Conservation (phyloP, 2,329 filamentous ascomycete species). For the Alternaria burnsii region DNA sequence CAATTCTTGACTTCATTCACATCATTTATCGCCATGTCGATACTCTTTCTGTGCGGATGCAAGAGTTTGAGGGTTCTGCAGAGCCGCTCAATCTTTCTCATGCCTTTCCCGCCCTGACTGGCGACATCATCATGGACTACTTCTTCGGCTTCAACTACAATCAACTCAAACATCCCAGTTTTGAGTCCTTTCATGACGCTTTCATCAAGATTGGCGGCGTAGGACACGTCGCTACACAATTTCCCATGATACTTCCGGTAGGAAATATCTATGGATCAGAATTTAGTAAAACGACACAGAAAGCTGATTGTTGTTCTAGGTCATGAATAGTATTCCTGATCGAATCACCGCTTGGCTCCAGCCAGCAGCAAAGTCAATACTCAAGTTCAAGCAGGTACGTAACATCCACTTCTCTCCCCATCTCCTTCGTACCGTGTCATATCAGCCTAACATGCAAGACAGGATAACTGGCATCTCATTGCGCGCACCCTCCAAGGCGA, state of each 20-base stretch:
- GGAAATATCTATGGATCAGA: slow-evolving; percentile 7
- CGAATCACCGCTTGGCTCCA: slow-evolving; percentile 40
- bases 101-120: slow-evolving; percentile 54
- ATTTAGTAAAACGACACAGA: background rate
- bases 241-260: slow-evolving; percentile 43
- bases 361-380: slow-evolving; percentile 41
- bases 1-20: slow-evolving; percentile 46
- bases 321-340: slow-evolving; percentile 47
- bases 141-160: slow-evolving; percentile 49
- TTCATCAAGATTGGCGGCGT: slow-evolving; percentile 44
- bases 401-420: too few species aligned
- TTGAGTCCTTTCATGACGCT: slow-evolving; percentile 46
- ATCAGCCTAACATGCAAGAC: background rate
- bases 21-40: slow-evolving; percentile 49
- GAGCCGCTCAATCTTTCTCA: slow-evolving; percentile 41
- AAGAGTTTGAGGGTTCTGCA: slow-evolving; percentile 41
- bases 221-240: slow-evolving; percentile 45
- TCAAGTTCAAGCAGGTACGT: slow-evolving; percentile 43
- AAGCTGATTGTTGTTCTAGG: slow-evolving; percentile 18
- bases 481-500: slow-evolving; percentile 39
- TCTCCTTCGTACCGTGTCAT: background rate
- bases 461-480: slow-evolving; percentile 39
- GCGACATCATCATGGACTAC: slow-evolving; percentile 59
- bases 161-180: slow-evolving; percentile 45
- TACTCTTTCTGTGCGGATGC: slow-evolving; percentile 40